These are phyloP conservation scores for Vigna reflexopilosa DNA, from an alignment of 306 rosid genomes.

Conservation along the genomic window DNA sequence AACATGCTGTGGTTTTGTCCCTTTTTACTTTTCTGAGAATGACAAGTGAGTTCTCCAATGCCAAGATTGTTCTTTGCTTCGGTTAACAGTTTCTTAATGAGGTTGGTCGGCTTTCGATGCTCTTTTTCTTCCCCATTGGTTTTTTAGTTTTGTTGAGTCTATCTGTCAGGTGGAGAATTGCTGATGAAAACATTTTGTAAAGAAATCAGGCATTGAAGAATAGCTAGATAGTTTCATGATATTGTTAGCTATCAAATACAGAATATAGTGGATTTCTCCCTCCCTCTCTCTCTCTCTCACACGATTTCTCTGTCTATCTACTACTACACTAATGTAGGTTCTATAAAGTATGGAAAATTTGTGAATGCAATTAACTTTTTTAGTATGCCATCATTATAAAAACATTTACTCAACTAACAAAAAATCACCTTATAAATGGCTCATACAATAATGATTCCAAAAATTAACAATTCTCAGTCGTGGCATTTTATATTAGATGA, in stretches of 20 bases:
- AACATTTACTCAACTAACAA: neutral
- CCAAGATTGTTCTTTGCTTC: slow-evolving; percentile 46
- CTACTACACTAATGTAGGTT: neutral
- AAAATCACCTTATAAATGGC: neutral
- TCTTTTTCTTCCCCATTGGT: slow-evolving; percentile 30
- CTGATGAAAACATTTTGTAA: slow-evolving; percentile 50
- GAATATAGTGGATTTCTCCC: slow-evolving; percentile 43
- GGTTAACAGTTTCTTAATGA: slow-evolving; percentile 35
- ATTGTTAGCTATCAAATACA: slow-evolving; percentile 55
- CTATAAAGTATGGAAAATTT: neutral
- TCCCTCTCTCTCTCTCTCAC: too few species aligned
- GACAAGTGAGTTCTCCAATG: slow-evolving; percentile 37
- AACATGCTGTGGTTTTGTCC: slow-evolving; percentile 31
- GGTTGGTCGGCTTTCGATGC: slow-evolving; percentile 53
- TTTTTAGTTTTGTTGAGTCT: slow-evolving; percentile 32
- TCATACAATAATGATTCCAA: neutral
- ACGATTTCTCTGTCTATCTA: neutral
- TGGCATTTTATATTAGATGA: neutral
- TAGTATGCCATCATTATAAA: neutral
- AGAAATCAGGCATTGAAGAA: slow-evolving; percentile 55
- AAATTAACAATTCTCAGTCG: neutral
- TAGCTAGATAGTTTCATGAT: slow-evolving; percentile 58
- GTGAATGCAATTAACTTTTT: neutral
- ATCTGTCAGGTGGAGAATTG: slow-evolving; percentile 56
- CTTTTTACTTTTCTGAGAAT: slow-evolving; percentile 41